Evolutionary conservation across 495 filamentous ascomycete species (phyloP).

Genomic region (Aspergillus olivimuriae): DNA sequence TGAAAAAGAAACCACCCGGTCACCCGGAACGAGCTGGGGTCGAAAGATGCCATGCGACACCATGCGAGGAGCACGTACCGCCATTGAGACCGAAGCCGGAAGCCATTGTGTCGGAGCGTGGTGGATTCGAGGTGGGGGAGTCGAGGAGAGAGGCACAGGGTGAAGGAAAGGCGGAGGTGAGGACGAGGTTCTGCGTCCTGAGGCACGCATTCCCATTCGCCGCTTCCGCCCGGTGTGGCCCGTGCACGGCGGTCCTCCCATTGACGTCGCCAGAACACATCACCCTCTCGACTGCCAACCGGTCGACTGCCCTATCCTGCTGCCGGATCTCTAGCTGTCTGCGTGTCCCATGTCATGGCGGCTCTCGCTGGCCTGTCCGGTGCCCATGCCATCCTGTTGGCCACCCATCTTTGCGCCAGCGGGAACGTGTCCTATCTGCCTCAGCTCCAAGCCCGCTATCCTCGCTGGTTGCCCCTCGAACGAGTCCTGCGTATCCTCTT

Average conservation of each 20-base stretch:
- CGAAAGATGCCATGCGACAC: background rate
- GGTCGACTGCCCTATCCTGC: background rate
- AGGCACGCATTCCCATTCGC: constrained; percentile 22
- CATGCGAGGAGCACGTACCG: constrained; percentile 47
- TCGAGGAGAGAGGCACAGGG: constrained; percentile 18
- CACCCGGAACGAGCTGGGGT: constrained; percentile 5
- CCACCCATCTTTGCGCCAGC: constrained; percentile 38
- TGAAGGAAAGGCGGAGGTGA: constrained; percentile 20
- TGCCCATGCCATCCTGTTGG: constrained; percentile 44
- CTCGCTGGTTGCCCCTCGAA: constrained; percentile 54
- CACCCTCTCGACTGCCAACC: too few species aligned
- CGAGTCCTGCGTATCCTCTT: constrained; percentile 74
- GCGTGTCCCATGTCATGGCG: constrained; percentile 25
- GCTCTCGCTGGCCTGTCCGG: constrained; percentile 35
- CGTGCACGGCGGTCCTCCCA: constrained; percentile 21
- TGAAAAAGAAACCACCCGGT: background rate
- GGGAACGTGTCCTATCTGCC: constrained; percentile 57
- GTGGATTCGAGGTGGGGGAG: constrained; percentile 23
- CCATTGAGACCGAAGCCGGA: constrained; percentile 77
- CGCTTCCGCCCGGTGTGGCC: constrained; percentile 34
- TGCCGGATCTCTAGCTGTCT: too few species aligned
- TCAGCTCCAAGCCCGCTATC: constrained; percentile 53
- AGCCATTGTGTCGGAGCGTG: constrained; percentile 52
- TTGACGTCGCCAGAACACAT: constrained; percentile 18
- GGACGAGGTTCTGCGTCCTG: constrained; percentile 25